Percentiles rank a stretch among this genome's conserved stretches.
Conservation (phyloP, 2,329 filamentous ascomycete species). For the Chaetomiaceae sp. region DNA sequence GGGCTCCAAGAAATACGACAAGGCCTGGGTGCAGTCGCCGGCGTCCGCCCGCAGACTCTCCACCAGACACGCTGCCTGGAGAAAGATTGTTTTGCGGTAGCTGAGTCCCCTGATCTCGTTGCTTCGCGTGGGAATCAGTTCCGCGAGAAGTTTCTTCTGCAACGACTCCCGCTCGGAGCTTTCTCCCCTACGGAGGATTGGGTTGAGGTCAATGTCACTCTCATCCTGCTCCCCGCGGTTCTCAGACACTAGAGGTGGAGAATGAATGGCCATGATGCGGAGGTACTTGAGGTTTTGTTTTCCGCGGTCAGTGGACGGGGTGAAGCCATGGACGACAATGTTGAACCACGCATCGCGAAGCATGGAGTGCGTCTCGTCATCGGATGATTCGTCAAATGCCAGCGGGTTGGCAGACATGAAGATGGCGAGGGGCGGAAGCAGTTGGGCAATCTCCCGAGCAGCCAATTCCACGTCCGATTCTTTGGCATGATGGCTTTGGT, state of each 20-base stretch:
- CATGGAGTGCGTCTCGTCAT: constrained; percentile 67
- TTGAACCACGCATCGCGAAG: constrained; percentile 98
- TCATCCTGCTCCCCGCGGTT: constrained; percentile 86
- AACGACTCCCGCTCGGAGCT: constrained; percentile 70
- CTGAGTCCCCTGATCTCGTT: constrained; percentile 75
- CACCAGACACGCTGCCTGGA: constrained; percentile 85
- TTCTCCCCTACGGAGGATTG: constrained; percentile 81
- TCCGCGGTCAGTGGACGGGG: constrained; percentile 66
- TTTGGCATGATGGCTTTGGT: constrained; percentile 64
- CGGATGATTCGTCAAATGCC: constrained; percentile 43
- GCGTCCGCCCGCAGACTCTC: constrained; percentile 82
- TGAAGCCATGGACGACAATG: constrained; percentile 89
- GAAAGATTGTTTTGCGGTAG: constrained; percentile 86
- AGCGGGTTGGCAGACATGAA: constrained; percentile 68
- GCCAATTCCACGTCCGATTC: constrained; percentile 78
- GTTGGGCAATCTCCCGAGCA: constrained; percentile 79
- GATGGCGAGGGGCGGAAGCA: constrained; percentile 81
- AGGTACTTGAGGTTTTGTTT: constrained; percentile 73
- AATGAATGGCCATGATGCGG: constrained; percentile 78
- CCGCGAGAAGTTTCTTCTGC: constrained; percentile 74
- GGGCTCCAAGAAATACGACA: constrained; percentile 93
- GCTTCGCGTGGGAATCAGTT: constrained; percentile 70
- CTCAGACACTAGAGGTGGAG: constrained; percentile 80
- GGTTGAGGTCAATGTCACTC: constrained; percentile 95
- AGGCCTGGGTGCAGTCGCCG: constrained; percentile 83